Percentiles rank a stretch among this genome's conserved stretches.
Conservation (phyloP, 306 rosid genomes). For the Prunus davidiana region DNA sequence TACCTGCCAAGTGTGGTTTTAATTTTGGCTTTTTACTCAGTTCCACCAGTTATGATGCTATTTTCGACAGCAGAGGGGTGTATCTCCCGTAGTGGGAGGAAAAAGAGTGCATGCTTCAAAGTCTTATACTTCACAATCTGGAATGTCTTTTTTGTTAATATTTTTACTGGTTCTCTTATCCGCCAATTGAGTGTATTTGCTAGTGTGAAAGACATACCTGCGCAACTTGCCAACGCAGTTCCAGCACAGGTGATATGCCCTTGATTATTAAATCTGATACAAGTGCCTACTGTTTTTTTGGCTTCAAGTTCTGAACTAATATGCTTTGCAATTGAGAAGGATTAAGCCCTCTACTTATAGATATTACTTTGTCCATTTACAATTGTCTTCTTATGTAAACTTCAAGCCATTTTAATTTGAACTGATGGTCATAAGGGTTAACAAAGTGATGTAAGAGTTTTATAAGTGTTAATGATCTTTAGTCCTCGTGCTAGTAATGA, state of each 20-base stretch:
- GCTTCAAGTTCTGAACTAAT: not conserved
- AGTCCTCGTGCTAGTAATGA: not conserved
- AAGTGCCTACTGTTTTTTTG: not conserved
- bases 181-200: slow-evolving; percentile 55
- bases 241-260: slow-evolving; percentile 72
- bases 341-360: not conserved
- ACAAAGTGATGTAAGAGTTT: not conserved
- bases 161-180: slow-evolving; percentile 78
- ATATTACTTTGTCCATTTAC: not conserved
- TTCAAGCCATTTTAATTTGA: not conserved
- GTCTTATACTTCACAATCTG: slow-evolving; percentile 84
- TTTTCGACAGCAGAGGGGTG: slow-evolving; percentile 76
- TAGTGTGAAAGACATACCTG: slow-evolving; percentile 71
- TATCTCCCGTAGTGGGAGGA: slow-evolving; percentile 85
- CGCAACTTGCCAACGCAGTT: slow-evolving; percentile 76
- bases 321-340: not conserved
- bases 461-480: not conserved
- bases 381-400: slow-evolving; percentile 6
- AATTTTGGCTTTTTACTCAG: slow-evolving; percentile 56
- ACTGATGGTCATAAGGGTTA: not conserved
- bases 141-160: slow-evolving; percentile 90
- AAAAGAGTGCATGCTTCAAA: slow-evolving; percentile 85
- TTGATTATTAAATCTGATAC: not conserved
- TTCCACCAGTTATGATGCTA: slow-evolving; percentile 81
- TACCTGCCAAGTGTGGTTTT: slow-evolving; percentile 92